These are phyloP conservation scores for Leccinum disarticulatum DNA, from an alignment of 768 basidiomycete species.

Conservation along the genomic window DNA sequence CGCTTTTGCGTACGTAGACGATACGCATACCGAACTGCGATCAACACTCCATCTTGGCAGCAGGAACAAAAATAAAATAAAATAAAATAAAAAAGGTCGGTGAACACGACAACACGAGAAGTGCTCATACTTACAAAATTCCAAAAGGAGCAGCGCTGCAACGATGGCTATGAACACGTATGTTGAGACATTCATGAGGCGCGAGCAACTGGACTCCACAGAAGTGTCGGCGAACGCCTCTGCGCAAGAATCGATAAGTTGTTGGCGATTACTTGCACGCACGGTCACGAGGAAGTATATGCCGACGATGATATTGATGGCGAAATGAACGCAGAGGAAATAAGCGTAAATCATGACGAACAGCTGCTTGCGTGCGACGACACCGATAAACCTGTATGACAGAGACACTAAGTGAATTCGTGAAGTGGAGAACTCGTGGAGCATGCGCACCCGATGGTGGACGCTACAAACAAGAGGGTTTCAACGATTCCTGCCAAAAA, in stretches of 20 bases:
- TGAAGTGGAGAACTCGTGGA: not conserved
- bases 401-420: not conserved
- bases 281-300: slow-evolving; percentile 52
- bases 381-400: slow-evolving; percentile 55
- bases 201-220: slow-evolving; percentile 44
- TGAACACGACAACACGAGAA: not conserved
- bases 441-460: slow-evolving; percentile 50
- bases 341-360: slow-evolving; percentile 58
- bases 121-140: slow-evolving; percentile 50
- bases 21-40: slow-evolving; percentile 54
- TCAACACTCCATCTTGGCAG: slow-evolving; percentile 48
- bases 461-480: slow-evolving; percentile 51
- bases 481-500: slow-evolving; percentile 53
- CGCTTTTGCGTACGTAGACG: slow-evolving; percentile 53
- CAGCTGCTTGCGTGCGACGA: slow-evolving; percentile 57
- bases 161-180: slow-evolving; percentile 49
- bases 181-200: slow-evolving; percentile 41
- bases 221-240: slow-evolving; percentile 40
- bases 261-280: slow-evolving; percentile 43
- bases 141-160: slow-evolving; percentile 45
- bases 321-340: slow-evolving; percentile 56
- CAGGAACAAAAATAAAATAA: not conserved
- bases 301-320: slow-evolving; percentile 53
- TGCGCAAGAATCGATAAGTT: slow-evolving; percentile 46
- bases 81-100: slow-evolving; percentile 1